Evolutionary conservation across 2,329 filamentous ascomycete species (phyloP).

Genomic region (Aspergillus luchuensis): DNA sequence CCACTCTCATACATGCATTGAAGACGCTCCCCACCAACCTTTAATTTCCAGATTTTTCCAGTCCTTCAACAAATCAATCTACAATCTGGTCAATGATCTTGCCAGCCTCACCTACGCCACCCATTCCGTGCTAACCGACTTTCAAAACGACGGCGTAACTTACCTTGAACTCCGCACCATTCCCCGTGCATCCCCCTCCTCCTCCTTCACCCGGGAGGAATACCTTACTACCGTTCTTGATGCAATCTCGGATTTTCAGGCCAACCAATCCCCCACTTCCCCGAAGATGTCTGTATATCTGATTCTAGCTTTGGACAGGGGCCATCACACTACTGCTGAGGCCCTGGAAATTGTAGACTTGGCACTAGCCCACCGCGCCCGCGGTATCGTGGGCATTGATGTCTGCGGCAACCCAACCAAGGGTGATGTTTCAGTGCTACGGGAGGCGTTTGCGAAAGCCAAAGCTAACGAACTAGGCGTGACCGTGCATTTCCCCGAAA

Average conservation of each 20-base stretch:
- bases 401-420: constrained; percentile 74
- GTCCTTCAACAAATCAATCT: constrained; percentile 77
- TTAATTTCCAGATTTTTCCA: constrained; percentile 65
- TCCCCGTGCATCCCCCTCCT: constrained; percentile 62
- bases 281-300: constrained; percentile 61
- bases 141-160: constrained; percentile 69
- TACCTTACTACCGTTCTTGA: constrained; percentile 69
- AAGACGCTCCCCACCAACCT: not conserved
- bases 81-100: constrained; percentile 68
- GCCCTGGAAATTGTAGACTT: constrained; percentile 67
- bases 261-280: constrained; percentile 19
- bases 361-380: constrained; percentile 55
- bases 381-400: constrained; percentile 72
- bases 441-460: constrained; percentile 61
- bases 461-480: constrained; percentile 59
- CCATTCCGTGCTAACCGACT: constrained; percentile 64
- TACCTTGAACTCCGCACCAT: constrained; percentile 83
- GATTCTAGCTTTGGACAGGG: constrained; percentile 74
- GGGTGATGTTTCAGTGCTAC: constrained; percentile 63
- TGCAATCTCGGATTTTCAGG: constrained; percentile 60
- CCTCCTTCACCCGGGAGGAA: constrained; percentile 59
- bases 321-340: constrained; percentile 58
- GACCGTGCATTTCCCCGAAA: constrained; percentile 79
- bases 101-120: constrained; percentile 65
- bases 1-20: not conserved